Conservation (phyloP, 352 stramenopile species). For the Phytophthora lateralis region DNA sequence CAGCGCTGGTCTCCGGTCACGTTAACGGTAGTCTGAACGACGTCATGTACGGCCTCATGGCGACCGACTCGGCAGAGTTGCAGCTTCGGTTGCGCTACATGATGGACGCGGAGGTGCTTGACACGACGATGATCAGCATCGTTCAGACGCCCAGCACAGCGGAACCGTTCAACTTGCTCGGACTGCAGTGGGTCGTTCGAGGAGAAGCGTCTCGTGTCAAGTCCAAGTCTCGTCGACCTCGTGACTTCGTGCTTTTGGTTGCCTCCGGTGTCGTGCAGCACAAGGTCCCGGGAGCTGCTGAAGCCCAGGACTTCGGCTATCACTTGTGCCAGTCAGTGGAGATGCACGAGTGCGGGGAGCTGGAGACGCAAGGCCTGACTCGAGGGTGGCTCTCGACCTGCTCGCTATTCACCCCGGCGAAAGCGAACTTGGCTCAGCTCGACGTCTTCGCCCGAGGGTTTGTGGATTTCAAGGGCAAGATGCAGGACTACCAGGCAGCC, state of each 20-base stretch:
- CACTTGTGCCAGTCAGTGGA: conserved; percentile 33
- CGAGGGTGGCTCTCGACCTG: conserved; percentile 38
- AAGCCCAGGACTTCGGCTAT: conserved; percentile 28
- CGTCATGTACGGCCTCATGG: conserved; percentile 43
- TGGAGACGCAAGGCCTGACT: conserved; percentile 9
- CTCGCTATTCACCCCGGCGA: conserved; percentile 25
- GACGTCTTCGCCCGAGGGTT: conserved; percentile 33
- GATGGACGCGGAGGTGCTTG: conserved; percentile 29
- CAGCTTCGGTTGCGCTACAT: conserved; percentile 39
- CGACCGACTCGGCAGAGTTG: conserved; percentile 34
- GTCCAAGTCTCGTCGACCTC: conserved; percentile 17
- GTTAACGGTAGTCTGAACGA: conserved; percentile 38
- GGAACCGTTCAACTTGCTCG: conserved; percentile 40
- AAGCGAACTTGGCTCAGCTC: conserved; percentile 8
- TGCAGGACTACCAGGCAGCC: conserved; percentile 35
- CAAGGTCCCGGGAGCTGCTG: conserved; percentile 1
- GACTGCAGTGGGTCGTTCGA: conserved; percentile 38
- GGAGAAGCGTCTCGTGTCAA: conserved; percentile 28
- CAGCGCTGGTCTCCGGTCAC: conserved; percentile 33
- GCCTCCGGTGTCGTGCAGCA: conserved; percentile 33
- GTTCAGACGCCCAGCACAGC: conserved; percentile 24
- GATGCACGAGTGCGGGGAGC: conserved; percentile 12
- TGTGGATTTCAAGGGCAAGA: conserved; percentile 33
- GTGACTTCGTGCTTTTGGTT: conserved; percentile 44
- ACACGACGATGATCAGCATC: conserved; percentile 31